These are phyloP conservation scores for Periglandula ipomoeae DNA, from an alignment of 2,329 filamentous ascomycete genomes.

Conservation along the genomic window DNA sequence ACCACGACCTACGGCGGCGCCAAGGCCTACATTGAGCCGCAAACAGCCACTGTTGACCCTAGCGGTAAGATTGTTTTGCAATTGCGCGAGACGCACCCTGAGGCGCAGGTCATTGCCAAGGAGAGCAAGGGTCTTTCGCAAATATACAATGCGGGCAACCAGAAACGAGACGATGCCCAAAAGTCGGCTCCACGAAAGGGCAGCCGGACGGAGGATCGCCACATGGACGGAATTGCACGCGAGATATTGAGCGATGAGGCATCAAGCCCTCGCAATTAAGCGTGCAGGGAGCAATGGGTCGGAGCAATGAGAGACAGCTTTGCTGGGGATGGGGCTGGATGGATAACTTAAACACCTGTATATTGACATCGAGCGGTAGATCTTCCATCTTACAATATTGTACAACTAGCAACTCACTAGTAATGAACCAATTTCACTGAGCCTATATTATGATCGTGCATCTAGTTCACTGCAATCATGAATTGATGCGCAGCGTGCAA, in stretches of 20 bases:
- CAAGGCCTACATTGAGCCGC: slow-evolving; percentile 43
- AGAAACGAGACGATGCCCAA: slow-evolving; percentile 11
- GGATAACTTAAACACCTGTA: slow-evolving; percentile 3
- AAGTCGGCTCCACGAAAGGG: slow-evolving; percentile 6
- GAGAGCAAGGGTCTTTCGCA: slow-evolving; percentile 31
- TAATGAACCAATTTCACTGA: background rate
- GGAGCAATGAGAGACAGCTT: background rate
- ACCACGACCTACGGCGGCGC: slow-evolving; percentile 39
- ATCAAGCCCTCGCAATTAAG: background rate
- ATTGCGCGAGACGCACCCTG: slow-evolving; percentile 28
- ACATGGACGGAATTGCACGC: slow-evolving; percentile 17
- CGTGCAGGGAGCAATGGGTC: too few species aligned
- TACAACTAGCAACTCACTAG: slow-evolving; percentile 8
- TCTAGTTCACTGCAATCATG: background rate
- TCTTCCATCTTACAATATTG: slow-evolving; percentile 4
- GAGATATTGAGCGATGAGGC: slow-evolving; percentile 18
- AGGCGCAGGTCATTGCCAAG: slow-evolving; percentile 34
- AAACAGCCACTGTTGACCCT: slow-evolving; percentile 36
- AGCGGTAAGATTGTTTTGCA: slow-evolving; percentile 38
- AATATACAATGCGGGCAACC: slow-evolving; percentile 20
- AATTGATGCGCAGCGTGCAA: background rate
- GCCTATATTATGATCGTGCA: background rate
- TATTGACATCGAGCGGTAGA: slow-evolving; percentile 2
- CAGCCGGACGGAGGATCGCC: slow-evolving; percentile 11
- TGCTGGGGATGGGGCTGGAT: background rate